Percentiles rank a stretch among this genome's conserved stretches.
Conservation (phyloP, 2,329 filamentous ascomycete genomes). For the Trichoderma sp. region DNA sequence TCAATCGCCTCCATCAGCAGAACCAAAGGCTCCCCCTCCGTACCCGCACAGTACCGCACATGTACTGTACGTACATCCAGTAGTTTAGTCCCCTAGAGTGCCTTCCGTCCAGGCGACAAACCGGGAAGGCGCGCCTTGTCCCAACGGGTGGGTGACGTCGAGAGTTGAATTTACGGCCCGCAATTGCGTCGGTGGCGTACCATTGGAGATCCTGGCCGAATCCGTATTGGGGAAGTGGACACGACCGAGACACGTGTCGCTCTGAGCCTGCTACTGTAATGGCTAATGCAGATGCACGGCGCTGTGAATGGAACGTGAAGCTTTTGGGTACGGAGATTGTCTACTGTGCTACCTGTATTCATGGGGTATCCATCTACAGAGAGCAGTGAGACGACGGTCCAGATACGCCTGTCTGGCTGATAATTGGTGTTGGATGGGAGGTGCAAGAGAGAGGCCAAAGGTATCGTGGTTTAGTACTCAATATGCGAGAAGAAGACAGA, state of each 20-base stretch:
- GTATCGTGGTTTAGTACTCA: too few relatives aligned
- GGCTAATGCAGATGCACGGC: constrained; percentile 17
- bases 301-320: constrained; percentile 9
- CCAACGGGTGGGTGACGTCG: constrained; percentile 17
- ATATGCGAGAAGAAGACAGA: too few relatives aligned
- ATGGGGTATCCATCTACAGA: background rate
- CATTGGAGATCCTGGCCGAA: constrained; percentile 31
- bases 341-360: background rate
- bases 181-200: constrained; percentile 30
- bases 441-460: background rate
- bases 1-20: background rate
- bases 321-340: background rate
- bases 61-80: too few relatives aligned
- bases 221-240: constrained; percentile 29
- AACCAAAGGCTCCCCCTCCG: background rate
- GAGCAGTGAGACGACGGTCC: background rate
- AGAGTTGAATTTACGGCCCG: background rate
- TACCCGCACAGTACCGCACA: background rate
- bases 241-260: constrained; percentile 27
- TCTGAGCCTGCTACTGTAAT: constrained; percentile 14
- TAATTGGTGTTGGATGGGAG: background rate
- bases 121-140: background rate
- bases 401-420: too few relatives aligned
- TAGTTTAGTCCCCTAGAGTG: too few relatives aligned
- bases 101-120: background rate